A percentile compares a stretch with the other conserved stretches of the same genome.
Conservation (phyloP, 2,329 filamentous ascomycete species). For the Albifimbria verrucaria region DNA sequence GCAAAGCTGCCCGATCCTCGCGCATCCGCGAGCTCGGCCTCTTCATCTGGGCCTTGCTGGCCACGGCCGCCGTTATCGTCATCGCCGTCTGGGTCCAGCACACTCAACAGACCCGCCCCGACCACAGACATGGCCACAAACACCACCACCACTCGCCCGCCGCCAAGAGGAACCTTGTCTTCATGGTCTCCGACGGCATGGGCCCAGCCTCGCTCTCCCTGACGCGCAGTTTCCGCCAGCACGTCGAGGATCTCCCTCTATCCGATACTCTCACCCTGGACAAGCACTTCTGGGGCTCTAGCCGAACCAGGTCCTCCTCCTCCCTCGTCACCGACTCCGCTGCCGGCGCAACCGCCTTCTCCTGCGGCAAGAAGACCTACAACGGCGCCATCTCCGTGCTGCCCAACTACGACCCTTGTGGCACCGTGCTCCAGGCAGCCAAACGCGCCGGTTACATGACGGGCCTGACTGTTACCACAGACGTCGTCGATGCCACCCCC, state of each 20-base stretch:
- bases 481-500: constrained; percentile 92
- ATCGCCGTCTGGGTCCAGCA: constrained; percentile 78
- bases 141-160: constrained; percentile 28
- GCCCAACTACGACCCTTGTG: constrained; percentile 82
- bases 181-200: constrained; percentile 99
- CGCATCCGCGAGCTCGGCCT: constrained; percentile 68
- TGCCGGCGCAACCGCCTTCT: constrained; percentile 95
- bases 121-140: constrained; percentile 22
- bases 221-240: constrained; percentile 83
- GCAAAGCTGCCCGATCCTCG: constrained; percentile 23
- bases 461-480: constrained; percentile 89
- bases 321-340: constrained; percentile 92
- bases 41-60: constrained; percentile 79
- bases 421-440: constrained; percentile 88
- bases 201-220: constrained; percentile 86
- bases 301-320: constrained; percentile 77
- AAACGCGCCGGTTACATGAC: constrained; percentile 90
- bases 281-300: constrained; percentile 84
- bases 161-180: constrained; percentile 88
- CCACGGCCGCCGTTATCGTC: constrained; percentile 74
- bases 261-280: constrained; percentile 78
- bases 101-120: constrained; percentile 45
- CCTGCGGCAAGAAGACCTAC: constrained; percentile 89
- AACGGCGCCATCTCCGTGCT: constrained; percentile 93
- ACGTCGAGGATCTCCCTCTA: constrained; percentile 67